Evolutionary conservation across 139 green algal genomes (phyloP), one percentile per base, ranked within the genome.

Genomic region (Zygnema circumcarinatum): DNA sequence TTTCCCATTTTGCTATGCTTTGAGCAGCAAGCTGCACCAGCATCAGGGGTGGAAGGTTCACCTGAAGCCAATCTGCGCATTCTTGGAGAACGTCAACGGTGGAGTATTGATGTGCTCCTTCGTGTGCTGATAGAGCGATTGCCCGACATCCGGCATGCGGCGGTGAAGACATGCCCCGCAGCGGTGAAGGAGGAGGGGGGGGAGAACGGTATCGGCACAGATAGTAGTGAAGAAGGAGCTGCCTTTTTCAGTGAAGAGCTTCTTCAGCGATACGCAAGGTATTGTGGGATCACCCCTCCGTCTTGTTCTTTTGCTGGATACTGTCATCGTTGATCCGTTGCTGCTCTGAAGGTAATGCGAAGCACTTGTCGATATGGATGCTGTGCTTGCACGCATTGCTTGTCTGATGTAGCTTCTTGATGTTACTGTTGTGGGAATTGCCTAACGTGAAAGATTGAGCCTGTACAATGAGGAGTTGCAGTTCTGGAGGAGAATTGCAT

Each of bases 101-200:
- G 86, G 86, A 74, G 85, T 56, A 36, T 90, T 35, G 86, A 90
- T 81, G 86, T 88, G 40, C 79, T 90, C 16, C 86, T 90, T 40
- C 79, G 79, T n/a, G n/a, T 90, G 79, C 80, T 90, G 25, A 38
- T 21, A 54, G 20, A 41, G 7, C 21, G 83, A n/a, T 36, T 89
- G 33, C 76, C 76, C 3, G 38, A 88, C 11, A 36, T 88, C 7
- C 76, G 76, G 25, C 38, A 84, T 36, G 76, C 41, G 39, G 76
- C 76, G 29, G 29, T 84, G 3, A 84, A 84, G 22, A 87, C 68
- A 1, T 87, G 81, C 81, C 73, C 81, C 35, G 56, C 73, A 80
- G 11, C 56, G 47, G 11, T 83, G 47, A 22, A 25, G 76, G 52
- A 22, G 7, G 41, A 38, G 38, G 76, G 47, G 11, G 16, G 3